These are phyloP conservation scores for Metschnikowia peoriensis DNA, from an alignment of 805 yeast species.

Conservation along the genomic window DNA sequence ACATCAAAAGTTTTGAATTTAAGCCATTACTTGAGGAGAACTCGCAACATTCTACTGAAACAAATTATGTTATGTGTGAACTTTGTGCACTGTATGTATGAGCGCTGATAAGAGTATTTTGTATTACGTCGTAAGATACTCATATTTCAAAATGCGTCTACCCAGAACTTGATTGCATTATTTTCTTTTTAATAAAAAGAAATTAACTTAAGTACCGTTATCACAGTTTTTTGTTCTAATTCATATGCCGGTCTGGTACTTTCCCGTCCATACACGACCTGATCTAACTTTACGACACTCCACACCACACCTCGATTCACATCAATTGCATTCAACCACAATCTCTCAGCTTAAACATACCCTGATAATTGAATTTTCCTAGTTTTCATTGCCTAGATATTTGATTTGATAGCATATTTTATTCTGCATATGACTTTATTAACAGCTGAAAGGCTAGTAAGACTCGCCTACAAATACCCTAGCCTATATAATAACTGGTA, in stretches of 20 bases:
- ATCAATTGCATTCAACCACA: not conserved
- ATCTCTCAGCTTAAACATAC: not conserved
- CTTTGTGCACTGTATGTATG: no score
- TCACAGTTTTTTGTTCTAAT: no score
- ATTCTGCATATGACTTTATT: constrained; percentile 26
- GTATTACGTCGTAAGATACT: no score
- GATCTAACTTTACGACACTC: not conserved
- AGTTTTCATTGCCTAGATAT: not conserved
- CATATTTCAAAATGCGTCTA: no score
- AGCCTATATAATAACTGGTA: constrained; percentile 65
- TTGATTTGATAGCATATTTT: not conserved
- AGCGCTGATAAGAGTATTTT: no score
- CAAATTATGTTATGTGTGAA: no score
- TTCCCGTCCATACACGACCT: not conserved
- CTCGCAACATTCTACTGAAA: no score
- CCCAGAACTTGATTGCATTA: no score
- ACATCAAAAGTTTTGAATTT: no score
- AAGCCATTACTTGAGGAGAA: no score
- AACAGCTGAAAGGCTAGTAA: constrained; percentile 54
- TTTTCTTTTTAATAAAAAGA: no score
- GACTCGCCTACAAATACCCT: constrained; percentile 54
- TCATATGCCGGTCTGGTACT: not conserved
- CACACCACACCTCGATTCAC: not conserved
- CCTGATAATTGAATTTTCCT: not conserved
- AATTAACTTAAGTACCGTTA: no score